Evolutionary conservation across 495 filamentous ascomycete species (phyloP).

Genomic region (Niebla homalea): DNA sequence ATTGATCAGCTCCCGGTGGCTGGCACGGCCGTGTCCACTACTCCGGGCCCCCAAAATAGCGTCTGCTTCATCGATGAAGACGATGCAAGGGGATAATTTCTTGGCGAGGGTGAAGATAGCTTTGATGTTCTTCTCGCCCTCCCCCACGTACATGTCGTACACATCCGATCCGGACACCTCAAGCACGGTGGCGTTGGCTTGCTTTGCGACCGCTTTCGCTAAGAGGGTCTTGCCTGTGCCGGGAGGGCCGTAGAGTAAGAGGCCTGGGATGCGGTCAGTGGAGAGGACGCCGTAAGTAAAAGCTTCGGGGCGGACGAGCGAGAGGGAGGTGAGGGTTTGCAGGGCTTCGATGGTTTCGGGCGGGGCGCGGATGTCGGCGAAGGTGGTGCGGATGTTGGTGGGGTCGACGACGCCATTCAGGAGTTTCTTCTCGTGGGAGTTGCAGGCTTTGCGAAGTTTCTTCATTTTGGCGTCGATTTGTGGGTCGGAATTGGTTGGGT

Average conservation of each 20-base stretch:
- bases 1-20: constrained; percentile 85
- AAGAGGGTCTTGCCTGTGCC: constrained; percentile 93
- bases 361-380: constrained; percentile 69
- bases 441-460: constrained; percentile 42
- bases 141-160: constrained; percentile 92
- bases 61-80: constrained; percentile 97
- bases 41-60: constrained; percentile 69
- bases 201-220: constrained; percentile 90
- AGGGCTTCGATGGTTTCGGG: constrained; percentile 74
- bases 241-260: constrained; percentile 86
- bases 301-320: constrained; percentile 78
- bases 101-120: constrained; percentile 85
- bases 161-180: constrained; percentile 64
- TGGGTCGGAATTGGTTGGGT: constrained; percentile 12
- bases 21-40: constrained; percentile 39
- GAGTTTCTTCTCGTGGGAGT: constrained; percentile 68
- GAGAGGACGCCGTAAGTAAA: constrained; percentile 93
- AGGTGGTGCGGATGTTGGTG: constrained; percentile 69
- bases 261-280: constrained; percentile 77
- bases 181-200: constrained; percentile 78
- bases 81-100: constrained; percentile 83
- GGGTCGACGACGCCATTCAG: constrained; percentile 71
- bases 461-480: constrained; percentile 7
- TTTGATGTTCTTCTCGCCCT: constrained; percentile 91
- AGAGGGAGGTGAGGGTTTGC: constrained; percentile 79